Evolutionary conservation across 352 stramenopile genomes (phyloP).

Genomic region (Globisporangium parvum): DNA sequence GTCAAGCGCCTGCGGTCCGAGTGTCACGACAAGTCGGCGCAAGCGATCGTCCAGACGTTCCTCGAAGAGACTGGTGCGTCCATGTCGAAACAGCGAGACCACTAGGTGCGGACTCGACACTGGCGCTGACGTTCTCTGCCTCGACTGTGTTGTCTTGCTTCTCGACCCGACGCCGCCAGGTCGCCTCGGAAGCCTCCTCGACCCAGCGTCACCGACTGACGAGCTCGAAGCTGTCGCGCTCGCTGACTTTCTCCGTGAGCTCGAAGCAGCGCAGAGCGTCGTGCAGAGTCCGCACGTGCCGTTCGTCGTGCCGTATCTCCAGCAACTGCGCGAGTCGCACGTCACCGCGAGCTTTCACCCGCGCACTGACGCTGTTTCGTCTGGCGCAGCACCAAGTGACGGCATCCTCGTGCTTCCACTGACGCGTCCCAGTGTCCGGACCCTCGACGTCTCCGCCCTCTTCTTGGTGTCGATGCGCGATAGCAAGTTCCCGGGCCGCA

Average conservation of each 20-base stretch:
- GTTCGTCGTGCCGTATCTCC: constrained; percentile 71
- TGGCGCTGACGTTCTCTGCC: too few species aligned
- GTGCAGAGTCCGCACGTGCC: constrained; percentile 47
- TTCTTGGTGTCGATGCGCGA: constrained; percentile 72
- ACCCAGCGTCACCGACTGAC: constrained; percentile 39
- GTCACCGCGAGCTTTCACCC: constrained; percentile 5
- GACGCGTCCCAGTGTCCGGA: constrained; percentile 31
- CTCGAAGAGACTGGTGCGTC: constrained; percentile 35
- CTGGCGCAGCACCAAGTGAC: constrained; percentile 1
- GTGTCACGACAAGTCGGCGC: constrained; percentile 44
- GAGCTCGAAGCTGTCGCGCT: constrained; percentile 55
- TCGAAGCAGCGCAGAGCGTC: constrained; percentile 52
- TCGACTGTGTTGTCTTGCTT: background rate
- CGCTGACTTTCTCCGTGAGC: constrained; percentile 58
- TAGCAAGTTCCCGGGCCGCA: constrained; percentile 67
- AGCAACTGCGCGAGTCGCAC: constrained; percentile 45
- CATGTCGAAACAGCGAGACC: too few species aligned
- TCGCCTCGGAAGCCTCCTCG: constrained; percentile 34
- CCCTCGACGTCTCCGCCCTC: constrained; percentile 24
- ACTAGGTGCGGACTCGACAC: background rate
- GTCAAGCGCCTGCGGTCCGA: constrained; percentile 34
- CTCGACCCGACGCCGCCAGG: constrained; percentile 5
- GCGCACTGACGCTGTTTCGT: background rate
- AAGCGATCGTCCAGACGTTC: constrained; percentile 59
- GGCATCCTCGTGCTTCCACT: constrained; percentile 46